Conservation (phyloP, 768 basidiomycete species). For the Termitomyces sp. region DNA sequence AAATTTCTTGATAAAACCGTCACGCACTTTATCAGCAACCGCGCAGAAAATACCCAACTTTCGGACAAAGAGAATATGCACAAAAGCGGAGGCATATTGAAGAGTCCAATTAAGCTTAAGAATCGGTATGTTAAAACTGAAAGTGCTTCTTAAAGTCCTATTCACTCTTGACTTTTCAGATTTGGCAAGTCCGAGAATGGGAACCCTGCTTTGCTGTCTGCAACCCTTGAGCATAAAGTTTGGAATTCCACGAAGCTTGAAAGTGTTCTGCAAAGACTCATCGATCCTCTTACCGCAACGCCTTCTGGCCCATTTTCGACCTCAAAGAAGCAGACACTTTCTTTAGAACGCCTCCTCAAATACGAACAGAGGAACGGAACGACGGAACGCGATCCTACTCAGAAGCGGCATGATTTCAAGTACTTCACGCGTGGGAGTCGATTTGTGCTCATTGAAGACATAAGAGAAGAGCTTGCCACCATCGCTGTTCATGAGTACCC, state of each 20-base stretch:
- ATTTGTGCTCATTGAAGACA: constrained; percentile 91
- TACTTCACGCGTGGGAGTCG: constrained; percentile 76
- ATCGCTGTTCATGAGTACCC: constrained; percentile 82
- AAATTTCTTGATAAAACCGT: constrained; percentile 84
- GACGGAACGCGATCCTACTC: constrained; percentile 87
- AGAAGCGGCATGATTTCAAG: constrained; percentile 80
- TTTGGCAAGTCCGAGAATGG: constrained; percentile 8
- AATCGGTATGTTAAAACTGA: constrained; percentile 39
- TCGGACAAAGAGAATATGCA: constrained; percentile 68
- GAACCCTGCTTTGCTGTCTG: constrained; percentile 61
- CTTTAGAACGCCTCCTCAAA: constrained; percentile 61
- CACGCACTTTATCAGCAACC: constrained; percentile 83
- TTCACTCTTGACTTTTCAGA: constrained; percentile 1
- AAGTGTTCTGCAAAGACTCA: constrained; percentile 67
- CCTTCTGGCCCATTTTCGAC: constrained; percentile 25
- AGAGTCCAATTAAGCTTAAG: constrained; percentile 64
- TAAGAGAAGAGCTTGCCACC: constrained; percentile 77
- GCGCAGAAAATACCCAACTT: constrained; percentile 24
- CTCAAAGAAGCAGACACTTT: constrained; percentile 32
- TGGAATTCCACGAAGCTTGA: constrained; percentile 75
- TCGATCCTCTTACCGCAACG: constrained; percentile 28
- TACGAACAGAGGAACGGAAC: constrained; percentile 85
- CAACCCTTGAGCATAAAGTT: constrained; percentile 74
- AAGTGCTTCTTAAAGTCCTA: neutral
- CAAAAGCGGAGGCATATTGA: constrained; percentile 30